Base-by-base conservation (phyloP, 164 flowering plant species). In the Vitis labrusca region DNA sequence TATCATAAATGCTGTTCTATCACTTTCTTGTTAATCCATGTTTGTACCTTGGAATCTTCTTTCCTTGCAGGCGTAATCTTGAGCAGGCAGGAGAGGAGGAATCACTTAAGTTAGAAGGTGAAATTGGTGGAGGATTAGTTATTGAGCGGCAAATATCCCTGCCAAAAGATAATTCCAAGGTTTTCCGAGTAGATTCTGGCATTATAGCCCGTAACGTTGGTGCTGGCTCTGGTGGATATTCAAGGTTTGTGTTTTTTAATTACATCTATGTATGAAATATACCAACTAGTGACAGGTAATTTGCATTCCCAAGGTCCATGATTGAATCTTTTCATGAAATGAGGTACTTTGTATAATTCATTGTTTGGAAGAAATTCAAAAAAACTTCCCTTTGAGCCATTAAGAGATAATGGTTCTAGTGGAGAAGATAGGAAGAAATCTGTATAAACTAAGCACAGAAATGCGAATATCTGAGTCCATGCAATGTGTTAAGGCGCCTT, bases 161-260 rank as follows among this genome's bases (percentile, higher is more conserved):
- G 44, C 85, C 85, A 19, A 83, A 86, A 67, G 79, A 83, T 48
- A 63, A 81, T 65, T 76, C 86, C 8, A 87, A 83, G 65, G 70
- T 80, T 68, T 67, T 94, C 52, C 71, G 53, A 5, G 87, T 94
- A 16, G 75, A 86, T 55, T 94, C 98, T 47, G 73, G 83, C 69
- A 87, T 94, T 65, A 30, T 88, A 61, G 94, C 94, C 47, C 81
- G 77, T 17, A 85, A 73, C 16, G 96, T 94, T 71, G 96, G 96
- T 72, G 97, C 97, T 76, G 97, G 99, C 57, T 92, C 99, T 57
- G 99, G 99, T 64, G 99, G 97, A 80, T 94, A 71, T 78, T 91
- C 97, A 74, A 87, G 95, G 97, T 90, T 64, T 61, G 79, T 10
- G 47, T 5, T 52, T 23, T 49, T 54, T 32, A 29, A 32, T 71